A percentile compares a stretch with the other conserved stretches of the same genome.
Evolutionary conservation across 2,329 filamentous ascomycete genomes (phyloP).

Genomic region (Penicillium sp.): DNA sequence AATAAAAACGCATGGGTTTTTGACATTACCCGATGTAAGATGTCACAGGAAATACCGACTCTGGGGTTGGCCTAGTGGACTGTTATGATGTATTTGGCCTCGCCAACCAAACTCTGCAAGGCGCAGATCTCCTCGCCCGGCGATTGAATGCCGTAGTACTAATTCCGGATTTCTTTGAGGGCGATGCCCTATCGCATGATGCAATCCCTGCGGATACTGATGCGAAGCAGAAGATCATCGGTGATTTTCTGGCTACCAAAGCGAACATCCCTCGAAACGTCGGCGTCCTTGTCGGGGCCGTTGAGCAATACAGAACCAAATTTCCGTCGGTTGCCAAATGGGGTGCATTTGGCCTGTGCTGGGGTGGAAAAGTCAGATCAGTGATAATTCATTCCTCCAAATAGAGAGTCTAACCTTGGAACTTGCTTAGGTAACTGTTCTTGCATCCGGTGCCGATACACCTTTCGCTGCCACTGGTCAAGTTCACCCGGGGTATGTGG

Average conservation of each 20-base stretch:
- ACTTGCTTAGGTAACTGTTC: slow-evolving; percentile 34
- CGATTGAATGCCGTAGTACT: slow-evolving; percentile 42
- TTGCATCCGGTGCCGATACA: slow-evolving; percentile 52
- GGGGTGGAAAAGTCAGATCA: slow-evolving; percentile 66
- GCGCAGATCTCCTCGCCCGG: slow-evolving; percentile 56
- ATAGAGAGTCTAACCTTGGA: not conserved
- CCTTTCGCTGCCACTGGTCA: slow-evolving; percentile 49
- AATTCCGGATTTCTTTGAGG: slow-evolving; percentile 47
- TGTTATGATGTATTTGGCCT: slow-evolving; percentile 67
- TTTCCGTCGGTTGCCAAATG: slow-evolving; percentile 59
- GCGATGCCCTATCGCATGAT: slow-evolving; percentile 37
- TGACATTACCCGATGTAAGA: slow-evolving; percentile 11
- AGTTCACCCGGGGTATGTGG: slow-evolving; percentile 35
- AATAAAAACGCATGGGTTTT: slow-evolving; percentile 51
- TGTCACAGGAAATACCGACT: slow-evolving; percentile 50
- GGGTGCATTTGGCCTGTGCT: slow-evolving; percentile 67
- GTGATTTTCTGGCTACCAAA: slow-evolving; percentile 55
- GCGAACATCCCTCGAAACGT: slow-evolving; percentile 33
- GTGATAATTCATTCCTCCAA: not conserved
- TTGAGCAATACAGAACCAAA: slow-evolving; percentile 51
- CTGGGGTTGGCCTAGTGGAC: slow-evolving; percentile 58
- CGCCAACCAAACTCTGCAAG: slow-evolving; percentile 67
- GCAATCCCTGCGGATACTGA: slow-evolving; percentile 64
- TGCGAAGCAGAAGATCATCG: slow-evolving; percentile 62
- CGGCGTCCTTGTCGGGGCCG: slow-evolving; percentile 32